Evolutionary conservation across 139 green algal species (phyloP), one percentile per base, ranked within the genome.

Genomic region (Ulvella scutata): DNA sequence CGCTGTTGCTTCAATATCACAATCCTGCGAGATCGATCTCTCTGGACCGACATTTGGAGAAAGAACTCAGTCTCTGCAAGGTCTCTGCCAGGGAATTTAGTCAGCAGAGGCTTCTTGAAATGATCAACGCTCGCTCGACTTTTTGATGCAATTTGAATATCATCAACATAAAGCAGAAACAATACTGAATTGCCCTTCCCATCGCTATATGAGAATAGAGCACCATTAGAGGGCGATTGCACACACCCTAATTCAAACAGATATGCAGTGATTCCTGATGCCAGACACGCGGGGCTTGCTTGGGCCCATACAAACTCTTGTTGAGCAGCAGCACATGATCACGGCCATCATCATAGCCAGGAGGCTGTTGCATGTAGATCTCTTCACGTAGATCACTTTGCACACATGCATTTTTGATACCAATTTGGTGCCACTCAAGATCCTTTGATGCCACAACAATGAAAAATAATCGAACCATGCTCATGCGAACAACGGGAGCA

Each of bases 401-500:
- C 3, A 83, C 44, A 35, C 81, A 83, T 1, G 86, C 86, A 4
- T 84, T 87, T 40, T 86, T 85, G 23, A 87, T 81, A 62, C 87
- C 82, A 3, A 89, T 26, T 17, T 86, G 76, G 4, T 83, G 62
- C 0, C 86, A 31, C 44, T 86, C 79, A 39, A 86, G 34, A 40
- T 84, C 77, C 4, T 80, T 2, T 2, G 38, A 74, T 23, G 81
- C 80, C 20, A 51, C 78, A 4, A 79, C 36, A 1, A 80, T 38
- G n/a, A 86, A 34, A 31, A 86, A 67, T 7, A 76, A 3, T 10
- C 81, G 73, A 26, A 88, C 39, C 2, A 80, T 82, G n/a, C 33
- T 72, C 29, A 77, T 33, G 6, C 73, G 72, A 51, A 29, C 40
- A 3, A 74, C 62, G 7, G 82, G 80, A 38, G 85, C 79, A 77